Evolutionary conservation across 768 basidiomycete genomes (phyloP), one percentile per base, ranked within the genome.

Genomic region (Nidularia sp.): DNA sequence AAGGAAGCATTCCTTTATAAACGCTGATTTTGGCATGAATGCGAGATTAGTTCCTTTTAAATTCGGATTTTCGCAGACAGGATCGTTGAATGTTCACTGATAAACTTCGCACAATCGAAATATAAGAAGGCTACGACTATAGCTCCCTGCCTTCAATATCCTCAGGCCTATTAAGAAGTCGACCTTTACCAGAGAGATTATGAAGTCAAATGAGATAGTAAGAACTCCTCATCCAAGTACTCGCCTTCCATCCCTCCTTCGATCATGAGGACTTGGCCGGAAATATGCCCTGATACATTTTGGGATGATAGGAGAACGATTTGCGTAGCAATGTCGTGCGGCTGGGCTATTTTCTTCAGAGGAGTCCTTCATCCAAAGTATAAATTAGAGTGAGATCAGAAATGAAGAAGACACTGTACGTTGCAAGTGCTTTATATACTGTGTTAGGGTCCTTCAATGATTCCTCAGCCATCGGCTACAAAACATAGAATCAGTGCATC

Each of bases 181-280:
- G 66, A 50, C 69, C 68, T 70, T 50, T 13, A 43, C 45, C 36
- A 1, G 36, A 15, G 43, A 34, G 22, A n/a, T n/a, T 39, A 39
- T 39, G 36, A 41, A 22, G 18, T 29, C 18, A 45, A 35, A 42
- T 10, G 35, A 31, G 10, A 50, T 18, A 44, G n/a, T 56, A 47
- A 53, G 33, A 32, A 48, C 55, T 5, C 13, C n/a, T 13, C 29
- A 44, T 3, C 39, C 33, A 43, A 35, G 4, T 36, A 57, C 53
- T 62, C 36, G 70, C 88, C 88, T 75, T 90, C 88, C 88, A 89
- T 88, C 2, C 88, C 88, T 2, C 88, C 88, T 45, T 80, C 78
- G 5, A 89, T 74, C 82, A 88, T 86, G 31, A 88, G 60, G 5
- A 84, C 78, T 57, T 88, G 80, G 0, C 88, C 88, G 1, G 83